phyloP scores from a whole-genome alignment of 1,284 basidiomycete species.

The Puccinia horiana region DNA sequence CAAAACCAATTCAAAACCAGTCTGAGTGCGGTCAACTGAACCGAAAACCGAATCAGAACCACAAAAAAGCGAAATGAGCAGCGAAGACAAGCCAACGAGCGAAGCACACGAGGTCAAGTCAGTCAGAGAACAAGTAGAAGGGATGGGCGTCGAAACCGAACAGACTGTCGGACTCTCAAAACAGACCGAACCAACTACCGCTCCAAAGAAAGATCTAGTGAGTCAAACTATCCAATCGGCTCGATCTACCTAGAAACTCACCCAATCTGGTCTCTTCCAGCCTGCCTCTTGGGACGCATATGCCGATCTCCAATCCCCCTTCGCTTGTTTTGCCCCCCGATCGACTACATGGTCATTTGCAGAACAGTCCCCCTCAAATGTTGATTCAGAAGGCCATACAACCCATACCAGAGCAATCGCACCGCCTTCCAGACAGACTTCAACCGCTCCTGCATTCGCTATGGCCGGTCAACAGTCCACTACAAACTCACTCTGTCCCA shows the following conservation, averaged over 20 bases:
- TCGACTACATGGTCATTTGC: constrained; percentile 17
- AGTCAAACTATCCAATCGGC: background rate
- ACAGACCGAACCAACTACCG: background rate
- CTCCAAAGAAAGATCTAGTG: background rate
- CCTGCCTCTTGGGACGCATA: constrained; percentile 42
- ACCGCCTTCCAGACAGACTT: background rate
- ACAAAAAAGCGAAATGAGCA: too few species aligned
- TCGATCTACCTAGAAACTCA: too few species aligned
- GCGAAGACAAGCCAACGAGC: background rate
- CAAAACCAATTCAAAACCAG: too few species aligned
- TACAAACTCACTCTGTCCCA: constrained; percentile 13
- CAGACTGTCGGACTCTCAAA: background rate
- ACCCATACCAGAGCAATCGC: constrained; percentile 24
- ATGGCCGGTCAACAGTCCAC: background rate
- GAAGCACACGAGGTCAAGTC: constrained; percentile 45
- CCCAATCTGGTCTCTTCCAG: too few species aligned
- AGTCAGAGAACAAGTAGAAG: constrained; percentile 47
- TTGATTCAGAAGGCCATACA: background rate
- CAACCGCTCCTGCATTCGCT: constrained; percentile 14
- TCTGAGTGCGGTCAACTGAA: too few species aligned
- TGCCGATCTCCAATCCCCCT: constrained; percentile 31
- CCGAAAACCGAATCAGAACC: too few species aligned
- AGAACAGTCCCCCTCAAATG: background rate
- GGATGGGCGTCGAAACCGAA: constrained; percentile 42
- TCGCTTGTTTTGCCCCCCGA: constrained; percentile 33